A percentile compares a stretch with the other conserved stretches of the same genome.
These are phyloP conservation scores for Halophytophthora batemanensis DNA, from an alignment of 352 stramenopile genomes.

Conservation along the genomic window DNA sequence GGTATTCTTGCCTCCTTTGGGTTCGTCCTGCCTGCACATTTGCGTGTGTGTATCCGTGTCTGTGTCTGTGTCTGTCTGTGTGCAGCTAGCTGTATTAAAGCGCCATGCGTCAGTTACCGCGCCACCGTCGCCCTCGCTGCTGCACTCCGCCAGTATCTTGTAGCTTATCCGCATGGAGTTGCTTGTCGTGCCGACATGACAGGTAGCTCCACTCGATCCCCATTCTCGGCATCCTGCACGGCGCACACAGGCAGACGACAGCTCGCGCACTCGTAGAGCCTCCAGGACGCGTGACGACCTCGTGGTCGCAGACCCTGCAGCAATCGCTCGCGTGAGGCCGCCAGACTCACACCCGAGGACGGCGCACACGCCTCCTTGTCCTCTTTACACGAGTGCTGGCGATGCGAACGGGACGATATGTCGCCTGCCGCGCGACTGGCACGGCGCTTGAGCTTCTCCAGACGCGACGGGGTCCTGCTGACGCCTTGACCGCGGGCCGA, in stretches of 20 bases:
- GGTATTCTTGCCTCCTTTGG: background rate
- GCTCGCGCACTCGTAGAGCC: conserved; percentile 40
- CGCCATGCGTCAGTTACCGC: too few species aligned
- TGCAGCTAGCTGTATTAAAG: too few species aligned
- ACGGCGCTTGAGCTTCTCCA: conserved; percentile 9
- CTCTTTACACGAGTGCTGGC: background rate
- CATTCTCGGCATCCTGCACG: conserved; percentile 2
- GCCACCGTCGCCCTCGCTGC: too few species aligned
- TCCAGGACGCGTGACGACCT: conserved; percentile 12
- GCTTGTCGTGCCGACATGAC: conserved; percentile 6
- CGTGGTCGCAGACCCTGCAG: conserved; percentile 16
- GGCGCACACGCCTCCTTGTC: background rate
- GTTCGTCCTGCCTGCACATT: too few species aligned
- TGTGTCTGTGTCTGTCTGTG: too few species aligned
- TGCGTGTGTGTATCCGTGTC: too few species aligned
- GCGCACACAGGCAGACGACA: conserved; percentile 41
- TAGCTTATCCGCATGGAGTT: background rate
- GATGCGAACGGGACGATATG: background rate
- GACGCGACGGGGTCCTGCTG: conserved; percentile 5
- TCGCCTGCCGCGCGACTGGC: conserved; percentile 5
- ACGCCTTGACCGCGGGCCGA: background rate
- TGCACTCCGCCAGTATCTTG: background rate
- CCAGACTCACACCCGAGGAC: background rate
- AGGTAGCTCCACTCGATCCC: conserved; percentile 22
- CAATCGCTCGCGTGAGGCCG: conserved; percentile 6